phyloP scores from a whole-genome alignment of 2,329 filamentous ascomycete species.

The Microcera coccophila region DNA sequence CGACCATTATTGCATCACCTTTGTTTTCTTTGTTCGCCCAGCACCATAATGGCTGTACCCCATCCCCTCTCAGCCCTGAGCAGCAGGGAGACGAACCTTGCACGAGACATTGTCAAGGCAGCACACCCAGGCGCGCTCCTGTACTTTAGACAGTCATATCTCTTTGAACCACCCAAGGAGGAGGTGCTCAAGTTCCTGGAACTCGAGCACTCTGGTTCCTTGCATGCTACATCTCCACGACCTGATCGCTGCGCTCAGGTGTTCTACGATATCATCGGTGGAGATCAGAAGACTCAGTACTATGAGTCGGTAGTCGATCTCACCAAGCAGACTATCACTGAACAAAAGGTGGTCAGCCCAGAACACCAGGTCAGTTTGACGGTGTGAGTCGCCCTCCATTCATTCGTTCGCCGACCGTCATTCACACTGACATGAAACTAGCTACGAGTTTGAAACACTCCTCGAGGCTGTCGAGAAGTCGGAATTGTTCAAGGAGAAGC shows the following conservation, averaged over 20 bases:
- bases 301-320: constrained; percentile 37
- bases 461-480: constrained; percentile 28
- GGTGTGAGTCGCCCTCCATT: constrained; percentile 18
- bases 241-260: constrained; percentile 41
- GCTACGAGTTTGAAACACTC: constrained; percentile 35
- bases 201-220: constrained; percentile 34
- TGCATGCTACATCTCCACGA: constrained; percentile 24
- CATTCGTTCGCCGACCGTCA: neutral
- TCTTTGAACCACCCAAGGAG: constrained; percentile 48
- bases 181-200: constrained; percentile 45
- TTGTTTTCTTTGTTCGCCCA: neutral
- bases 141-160: constrained; percentile 48
- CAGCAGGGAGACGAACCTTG: constrained; percentile 30
- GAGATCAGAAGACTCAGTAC: constrained; percentile 22
- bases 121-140: constrained; percentile 28
- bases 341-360: constrained; percentile 25
- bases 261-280: constrained; percentile 36
- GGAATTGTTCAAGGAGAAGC: constrained; percentile 29
- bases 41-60: constrained; percentile 9
- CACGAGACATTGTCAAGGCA: constrained; percentile 32
- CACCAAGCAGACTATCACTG: constrained; percentile 17
- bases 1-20: neutral
- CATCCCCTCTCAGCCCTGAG: constrained; percentile 33
- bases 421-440: constrained; percentile 6
- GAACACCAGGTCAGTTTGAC: constrained; percentile 31